Evolutionary conservation across 192 early-diverging fungal species (phyloP).

Genomic region (Rhizoclosmatium sp.): DNA sequence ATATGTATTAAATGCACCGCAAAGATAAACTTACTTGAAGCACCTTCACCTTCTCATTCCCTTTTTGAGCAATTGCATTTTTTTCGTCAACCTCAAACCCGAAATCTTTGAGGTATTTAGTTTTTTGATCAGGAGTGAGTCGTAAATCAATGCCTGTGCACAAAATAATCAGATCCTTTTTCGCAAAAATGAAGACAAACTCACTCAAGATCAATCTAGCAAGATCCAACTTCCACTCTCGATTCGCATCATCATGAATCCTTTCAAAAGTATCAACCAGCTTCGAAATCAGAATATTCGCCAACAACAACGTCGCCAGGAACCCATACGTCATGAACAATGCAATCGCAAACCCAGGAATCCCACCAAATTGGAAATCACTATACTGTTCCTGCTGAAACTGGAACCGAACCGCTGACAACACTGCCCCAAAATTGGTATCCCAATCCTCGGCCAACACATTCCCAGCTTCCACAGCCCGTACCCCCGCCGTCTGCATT

Average conservation of each 20-base stretch:
- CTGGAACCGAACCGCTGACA: constrained; percentile 27
- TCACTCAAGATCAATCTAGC: constrained; percentile 27
- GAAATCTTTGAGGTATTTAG: too few relatives aligned
- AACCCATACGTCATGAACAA: constrained; percentile 7
- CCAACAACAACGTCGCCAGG: constrained; percentile 15
- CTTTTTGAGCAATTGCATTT: too few relatives aligned
- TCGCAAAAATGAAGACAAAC: not conserved
- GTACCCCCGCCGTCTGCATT: constrained; percentile 14
- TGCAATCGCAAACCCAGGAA: not conserved
- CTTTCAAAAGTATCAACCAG: constrained; percentile 24
- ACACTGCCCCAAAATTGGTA: not conserved
- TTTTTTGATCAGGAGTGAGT: too few relatives aligned
- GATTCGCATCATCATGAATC: constrained; percentile 3
- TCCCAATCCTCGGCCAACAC: constrained; percentile 25
- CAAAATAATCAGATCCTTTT: too few relatives aligned
- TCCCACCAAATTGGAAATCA: not conserved
- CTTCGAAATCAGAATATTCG: constrained; percentile 35
- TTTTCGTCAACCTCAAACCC: too few relatives aligned
- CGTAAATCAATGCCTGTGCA: too few relatives aligned
- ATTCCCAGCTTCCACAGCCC: constrained; percentile 14
- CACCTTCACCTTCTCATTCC: too few relatives aligned
- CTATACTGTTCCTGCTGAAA: constrained; percentile 22
- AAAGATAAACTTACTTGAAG: too few relatives aligned
- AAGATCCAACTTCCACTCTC: constrained; percentile 23
- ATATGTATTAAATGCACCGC: too few relatives aligned